phyloP scores from a whole-genome alignment of 2,329 filamentous ascomycete genomes.

The Fusarium guadeloupense region DNA sequence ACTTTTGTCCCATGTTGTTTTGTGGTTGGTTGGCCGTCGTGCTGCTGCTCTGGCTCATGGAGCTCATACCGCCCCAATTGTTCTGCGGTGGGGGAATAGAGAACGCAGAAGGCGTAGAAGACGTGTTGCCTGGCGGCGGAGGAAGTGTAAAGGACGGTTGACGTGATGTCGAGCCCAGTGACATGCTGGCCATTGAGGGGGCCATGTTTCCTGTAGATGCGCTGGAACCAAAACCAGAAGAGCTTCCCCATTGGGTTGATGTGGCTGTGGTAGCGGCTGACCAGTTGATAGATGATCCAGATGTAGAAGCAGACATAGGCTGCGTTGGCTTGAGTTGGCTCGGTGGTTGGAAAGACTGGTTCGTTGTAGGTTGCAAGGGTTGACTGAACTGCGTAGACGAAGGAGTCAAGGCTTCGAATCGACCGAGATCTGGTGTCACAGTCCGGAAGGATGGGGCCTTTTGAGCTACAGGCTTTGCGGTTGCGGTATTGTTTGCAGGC shows the following conservation, averaged over 20 bases:
- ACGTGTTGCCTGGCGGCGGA: constrained; percentile 57
- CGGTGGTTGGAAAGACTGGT: constrained; percentile 43
- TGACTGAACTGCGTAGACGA: constrained; percentile 71
- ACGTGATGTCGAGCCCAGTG: constrained; percentile 54
- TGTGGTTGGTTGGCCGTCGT: constrained; percentile 9
- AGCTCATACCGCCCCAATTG: constrained; percentile 38
- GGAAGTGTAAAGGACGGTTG: constrained; percentile 66
- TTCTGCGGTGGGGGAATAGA: constrained; percentile 56
- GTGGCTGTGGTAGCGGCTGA: constrained; percentile 53
- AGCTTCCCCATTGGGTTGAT: constrained; percentile 62
- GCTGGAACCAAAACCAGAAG: constrained; percentile 43
- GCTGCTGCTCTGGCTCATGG: background rate
- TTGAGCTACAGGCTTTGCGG: constrained; percentile 40
- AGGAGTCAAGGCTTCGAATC: constrained; percentile 65
- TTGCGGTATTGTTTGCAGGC: constrained; percentile 50
- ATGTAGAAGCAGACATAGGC: constrained; percentile 22
- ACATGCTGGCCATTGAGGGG: constrained; percentile 59
- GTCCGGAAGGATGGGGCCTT: constrained; percentile 58
- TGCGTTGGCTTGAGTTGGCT: constrained; percentile 35
- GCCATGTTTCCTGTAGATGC: constrained; percentile 46
- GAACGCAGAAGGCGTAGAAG: constrained; percentile 52
- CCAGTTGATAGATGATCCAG: constrained; percentile 61
- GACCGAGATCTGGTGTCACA: constrained; percentile 66
- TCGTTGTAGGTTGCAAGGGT: constrained; percentile 60
- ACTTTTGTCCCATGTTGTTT: constrained; percentile 50